Evolutionary conservation across 495 filamentous ascomycete genomes (phyloP).

Genomic region (Annulohypoxylon nitens): DNA sequence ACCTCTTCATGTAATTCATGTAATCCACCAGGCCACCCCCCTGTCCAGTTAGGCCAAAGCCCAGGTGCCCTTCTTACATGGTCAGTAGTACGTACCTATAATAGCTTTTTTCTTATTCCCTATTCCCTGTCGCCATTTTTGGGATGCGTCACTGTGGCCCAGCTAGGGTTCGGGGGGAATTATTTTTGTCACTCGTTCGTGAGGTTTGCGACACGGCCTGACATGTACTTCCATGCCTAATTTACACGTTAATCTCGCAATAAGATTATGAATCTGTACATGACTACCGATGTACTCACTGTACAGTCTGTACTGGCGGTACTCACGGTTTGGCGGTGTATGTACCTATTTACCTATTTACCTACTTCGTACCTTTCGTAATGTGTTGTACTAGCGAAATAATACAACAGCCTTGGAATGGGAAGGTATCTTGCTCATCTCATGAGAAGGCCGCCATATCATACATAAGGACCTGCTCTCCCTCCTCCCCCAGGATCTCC

Average conservation of each 20-base stretch:
- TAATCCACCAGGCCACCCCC: conserved; percentile 18
- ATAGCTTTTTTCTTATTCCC: conserved; percentile 27
- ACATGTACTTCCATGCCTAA: conserved; percentile 40
- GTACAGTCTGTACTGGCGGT: conserved; percentile 27
- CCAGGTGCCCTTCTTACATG: conserved; percentile 11
- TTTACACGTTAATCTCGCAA: conserved; percentile 42
- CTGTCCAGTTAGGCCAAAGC: conserved; percentile 18
- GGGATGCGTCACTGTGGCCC: conserved; percentile 50
- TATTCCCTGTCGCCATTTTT: conserved; percentile 34
- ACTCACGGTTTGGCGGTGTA: conserved; percentile 40
- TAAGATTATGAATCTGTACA: conserved; percentile 41
- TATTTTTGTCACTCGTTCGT: conserved; percentile 47
- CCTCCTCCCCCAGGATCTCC: conserved; percentile 50
- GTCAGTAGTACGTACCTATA: not conserved
- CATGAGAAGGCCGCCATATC: conserved; percentile 24
- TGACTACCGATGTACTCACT: conserved; percentile 29
- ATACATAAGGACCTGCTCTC: conserved; percentile 61
- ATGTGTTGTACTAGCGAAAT: conserved; percentile 29
- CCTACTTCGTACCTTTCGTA: conserved; percentile 17
- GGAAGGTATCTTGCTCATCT: conserved; percentile 35
- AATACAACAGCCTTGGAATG: conserved; percentile 44
- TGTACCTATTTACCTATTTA: conserved; percentile 16
- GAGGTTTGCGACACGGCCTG: conserved; percentile 39
- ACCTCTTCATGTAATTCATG: not conserved
- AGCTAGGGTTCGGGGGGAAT: conserved; percentile 33